phyloP scores from a whole-genome alignment of 176 grass and related monocot genomes.

The Oryza meyeriana region DNA sequence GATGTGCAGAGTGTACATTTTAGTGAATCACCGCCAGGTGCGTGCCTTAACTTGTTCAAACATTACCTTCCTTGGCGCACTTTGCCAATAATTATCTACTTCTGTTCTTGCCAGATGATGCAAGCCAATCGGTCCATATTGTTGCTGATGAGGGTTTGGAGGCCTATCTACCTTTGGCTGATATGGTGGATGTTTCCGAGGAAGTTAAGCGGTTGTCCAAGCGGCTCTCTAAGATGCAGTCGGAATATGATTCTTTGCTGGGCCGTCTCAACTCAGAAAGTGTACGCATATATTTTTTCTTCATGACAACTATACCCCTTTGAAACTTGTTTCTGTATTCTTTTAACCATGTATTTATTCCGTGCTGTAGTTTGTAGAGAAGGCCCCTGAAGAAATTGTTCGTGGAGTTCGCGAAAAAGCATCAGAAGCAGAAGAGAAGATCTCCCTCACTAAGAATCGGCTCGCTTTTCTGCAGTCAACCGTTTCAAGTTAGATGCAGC shows the following conservation, averaged over 20 bases:
- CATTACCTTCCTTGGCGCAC: neutral
- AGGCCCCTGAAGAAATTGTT: constrained; percentile 86
- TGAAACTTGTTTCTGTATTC: neutral
- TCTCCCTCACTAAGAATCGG: constrained; percentile 81
- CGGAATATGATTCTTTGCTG: constrained; percentile 79
- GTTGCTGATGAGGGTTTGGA: constrained; percentile 84
- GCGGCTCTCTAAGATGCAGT: constrained; percentile 90
- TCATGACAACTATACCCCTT: neutral
- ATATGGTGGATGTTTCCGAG: constrained; percentile 88
- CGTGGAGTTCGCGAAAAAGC: constrained; percentile 86
- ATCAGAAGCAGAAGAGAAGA: constrained; percentile 77
- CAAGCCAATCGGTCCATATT: constrained; percentile 90
- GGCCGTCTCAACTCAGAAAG: constrained; percentile 68
- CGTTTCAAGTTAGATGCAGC: constrained; percentile 24
- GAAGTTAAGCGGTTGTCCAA: constrained; percentile 85
- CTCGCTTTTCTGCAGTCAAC: constrained; percentile 76
- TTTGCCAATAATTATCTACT: constrained; percentile 10
- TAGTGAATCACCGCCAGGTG: constrained; percentile 70
- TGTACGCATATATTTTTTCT: constrained; percentile 38
- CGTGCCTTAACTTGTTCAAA: neutral
- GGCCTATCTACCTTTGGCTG: constrained; percentile 85
- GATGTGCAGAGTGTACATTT: constrained; percentile 70
- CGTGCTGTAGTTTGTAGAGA: constrained; percentile 68
- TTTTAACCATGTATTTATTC: neutral
- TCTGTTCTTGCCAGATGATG: constrained; percentile 47